phyloP scores from a whole-genome alignment of 2,329 filamentous ascomycete species.

The Didymella glomerata region DNA sequence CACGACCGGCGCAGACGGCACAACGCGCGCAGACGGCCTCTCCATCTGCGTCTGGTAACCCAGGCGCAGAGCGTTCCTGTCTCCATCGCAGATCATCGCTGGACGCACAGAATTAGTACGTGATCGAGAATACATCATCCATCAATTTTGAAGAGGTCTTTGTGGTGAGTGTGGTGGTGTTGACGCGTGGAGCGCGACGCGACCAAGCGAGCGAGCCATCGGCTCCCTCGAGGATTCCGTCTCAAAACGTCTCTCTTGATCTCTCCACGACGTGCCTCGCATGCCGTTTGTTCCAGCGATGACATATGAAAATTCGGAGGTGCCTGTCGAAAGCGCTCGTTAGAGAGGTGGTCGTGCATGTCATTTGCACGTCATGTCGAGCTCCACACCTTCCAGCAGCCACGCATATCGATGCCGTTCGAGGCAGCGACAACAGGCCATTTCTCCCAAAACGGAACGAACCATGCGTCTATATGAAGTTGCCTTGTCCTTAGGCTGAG shows the following conservation, averaged over 20 bases:
- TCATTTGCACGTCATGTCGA: conserved; percentile 17
- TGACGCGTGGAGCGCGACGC: conserved; percentile 3
- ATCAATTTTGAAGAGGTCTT: neutral
- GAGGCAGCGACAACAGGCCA: conserved; percentile 14
- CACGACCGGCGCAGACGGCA: neutral
- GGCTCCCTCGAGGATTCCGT: neutral
- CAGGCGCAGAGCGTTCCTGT: neutral
- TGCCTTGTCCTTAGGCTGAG: conserved; percentile 3
- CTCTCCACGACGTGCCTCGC: neutral
- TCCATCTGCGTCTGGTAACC: neutral
- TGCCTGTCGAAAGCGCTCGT: neutral
- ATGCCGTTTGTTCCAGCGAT: conserved; percentile 3
- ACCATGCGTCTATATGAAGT: conserved; percentile 8
- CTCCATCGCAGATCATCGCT: neutral
- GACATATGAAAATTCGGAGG: neutral
- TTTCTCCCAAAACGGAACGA: neutral
- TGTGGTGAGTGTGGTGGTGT: conserved; percentile 6
- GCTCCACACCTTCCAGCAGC: conserved; percentile 2
- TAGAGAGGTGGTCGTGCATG: conserved; percentile 2
- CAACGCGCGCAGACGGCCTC: neutral
- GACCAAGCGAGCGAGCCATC: conserved; percentile 4
- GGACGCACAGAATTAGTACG: neutral
- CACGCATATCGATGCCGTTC: conserved; percentile 8
- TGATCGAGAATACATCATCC: neutral
- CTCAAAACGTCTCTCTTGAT: neutral